Base-by-base conservation (phyloP, 306 rosid genomes). In the Rosa multiflora region DNA sequence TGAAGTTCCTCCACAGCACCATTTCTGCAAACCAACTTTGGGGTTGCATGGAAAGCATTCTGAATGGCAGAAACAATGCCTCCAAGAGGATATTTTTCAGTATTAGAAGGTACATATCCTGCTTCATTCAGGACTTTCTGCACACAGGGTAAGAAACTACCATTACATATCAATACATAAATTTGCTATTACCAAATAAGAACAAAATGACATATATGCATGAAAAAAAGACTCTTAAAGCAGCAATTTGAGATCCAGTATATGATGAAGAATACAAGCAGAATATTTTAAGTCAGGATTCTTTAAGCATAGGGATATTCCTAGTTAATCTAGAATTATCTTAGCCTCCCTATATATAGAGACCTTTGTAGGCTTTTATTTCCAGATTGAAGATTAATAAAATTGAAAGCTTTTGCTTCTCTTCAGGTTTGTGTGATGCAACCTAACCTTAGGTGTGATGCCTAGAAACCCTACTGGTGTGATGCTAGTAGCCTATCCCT, bases 31-130 rank as follows among this genome's bases (percentile, higher is more conserved):
- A 58, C 58, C 66, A 95, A 72, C 85, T 7, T 20, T 71, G 99
- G 99, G 83, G 99, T 80, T 56, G 77, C 37, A 21, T 84, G 96
- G 87, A 91, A 95, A 85, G 94, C 98, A 86, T 95, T 95, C 89
- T 95, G 88, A 80, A 95, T 87, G 80, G 99, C 94, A 74, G 98
- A 76, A 72, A 93, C 72, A 82, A 93, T 90, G 84, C 98, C 99
- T 78, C 98, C 96, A 67, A 89, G 88, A 56, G 99, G 98, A 86
- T 95, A 95, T 74, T 89, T 93, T 80, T 95, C 98, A 44, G 93
- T 77, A 84, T 95, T 89, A 15, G 99, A 95, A 9, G 98, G 93
- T 55, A 90, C 72, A 77, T 90, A 95, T 84, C 99, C 99, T 64
- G 90, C 99, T 5, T 90, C 90, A 56, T 79, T 82, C 78, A 95